A percentile compares a stretch with the other conserved stretches of the same genome.
Evolutionary conservation across 768 basidiomycete species (phyloP).

Genomic region (Termitomyces titanicus): DNA sequence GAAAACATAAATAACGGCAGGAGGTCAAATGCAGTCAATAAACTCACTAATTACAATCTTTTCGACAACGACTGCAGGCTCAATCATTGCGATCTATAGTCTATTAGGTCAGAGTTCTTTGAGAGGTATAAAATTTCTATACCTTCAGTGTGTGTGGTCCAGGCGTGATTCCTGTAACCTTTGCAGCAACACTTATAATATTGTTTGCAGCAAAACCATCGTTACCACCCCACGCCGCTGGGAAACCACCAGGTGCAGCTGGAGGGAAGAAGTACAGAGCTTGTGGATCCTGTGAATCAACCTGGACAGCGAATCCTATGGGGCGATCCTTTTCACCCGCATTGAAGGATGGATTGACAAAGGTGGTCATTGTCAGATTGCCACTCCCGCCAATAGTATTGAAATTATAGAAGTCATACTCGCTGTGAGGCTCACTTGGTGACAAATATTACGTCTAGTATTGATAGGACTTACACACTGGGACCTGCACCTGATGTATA

Average conservation of each 20-base stretch:
- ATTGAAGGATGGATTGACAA: slow-evolving; percentile 53
- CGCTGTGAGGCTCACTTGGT: slow-evolving; percentile 26
- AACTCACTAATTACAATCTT: slow-evolving; percentile 57
- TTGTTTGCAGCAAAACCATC: slow-evolving; percentile 55
- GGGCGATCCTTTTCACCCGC: slow-evolving; percentile 46
- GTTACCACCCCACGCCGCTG: slow-evolving; percentile 43
- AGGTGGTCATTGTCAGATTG: slow-evolving; percentile 45
- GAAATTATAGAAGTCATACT: slow-evolving; percentile 67
- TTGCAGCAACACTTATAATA: slow-evolving; percentile 38
- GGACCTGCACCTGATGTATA: slow-evolving; percentile 64
- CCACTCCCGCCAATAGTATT: slow-evolving; percentile 37
- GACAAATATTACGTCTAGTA: background rate
- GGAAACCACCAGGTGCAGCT: slow-evolving; percentile 41
- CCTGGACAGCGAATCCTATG: slow-evolving; percentile 45
- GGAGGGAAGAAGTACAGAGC: slow-evolving; percentile 44
- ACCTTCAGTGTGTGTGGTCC: slow-evolving; percentile 62
- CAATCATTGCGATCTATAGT: slow-evolving; percentile 45
- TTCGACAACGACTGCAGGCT: slow-evolving; percentile 59
- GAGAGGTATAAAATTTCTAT: background rate
- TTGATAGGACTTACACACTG: slow-evolving; percentile 38
- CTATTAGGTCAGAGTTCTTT: background rate
- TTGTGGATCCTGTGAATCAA: slow-evolving; percentile 41
- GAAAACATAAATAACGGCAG: slow-evolving; percentile 3
- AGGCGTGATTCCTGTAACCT: slow-evolving; percentile 36
- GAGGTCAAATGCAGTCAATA: background rate